These are phyloP conservation scores for Solanum pennellii DNA, from an alignment of 257 asterid species.

Conservation along the genomic window DNA sequence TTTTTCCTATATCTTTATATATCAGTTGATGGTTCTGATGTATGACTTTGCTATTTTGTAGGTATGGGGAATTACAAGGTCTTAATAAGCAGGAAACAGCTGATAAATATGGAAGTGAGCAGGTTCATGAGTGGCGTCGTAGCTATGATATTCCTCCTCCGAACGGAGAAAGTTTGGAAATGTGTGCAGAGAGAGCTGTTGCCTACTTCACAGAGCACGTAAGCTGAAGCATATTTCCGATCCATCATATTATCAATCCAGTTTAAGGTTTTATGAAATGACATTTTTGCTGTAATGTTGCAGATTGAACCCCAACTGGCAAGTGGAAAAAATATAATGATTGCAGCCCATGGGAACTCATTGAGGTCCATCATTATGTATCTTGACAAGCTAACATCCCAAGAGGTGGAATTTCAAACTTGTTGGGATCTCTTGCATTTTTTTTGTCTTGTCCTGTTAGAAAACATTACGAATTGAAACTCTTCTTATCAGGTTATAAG, in stretches of 20 bases:
- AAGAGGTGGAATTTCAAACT: constrained; percentile 49
- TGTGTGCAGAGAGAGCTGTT: constrained; percentile 98
- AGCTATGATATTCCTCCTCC: constrained; percentile 97
- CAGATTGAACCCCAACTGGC: constrained; percentile 85
- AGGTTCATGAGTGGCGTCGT: constrained; percentile 97
- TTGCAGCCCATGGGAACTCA: constrained; percentile 97
- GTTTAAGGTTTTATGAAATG: not conserved
- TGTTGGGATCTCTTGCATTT: not conserved
- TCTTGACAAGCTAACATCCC: constrained; percentile 88
- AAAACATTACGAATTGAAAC: not conserved
- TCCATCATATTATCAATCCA: not conserved
- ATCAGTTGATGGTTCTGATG: not conserved
- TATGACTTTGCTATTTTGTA: constrained; percentile 3
- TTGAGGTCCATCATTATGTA: constrained; percentile 97
- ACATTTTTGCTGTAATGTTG: constrained; percentile 13
- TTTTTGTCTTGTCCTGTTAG: not conserved
- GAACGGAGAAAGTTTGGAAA: constrained; percentile 95
- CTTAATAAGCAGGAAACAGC: constrained; percentile 97
- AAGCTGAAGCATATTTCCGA: constrained; percentile 6
- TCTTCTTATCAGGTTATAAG: constrained; percentile 61
- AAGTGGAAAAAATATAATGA: constrained; percentile 77
- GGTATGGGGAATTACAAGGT: constrained; percentile 98
- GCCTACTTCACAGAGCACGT: constrained; percentile 79
- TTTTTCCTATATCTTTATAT: not conserved
- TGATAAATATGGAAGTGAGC: constrained; percentile 75